Evolutionary conservation across 2,329 filamentous ascomycete genomes (phyloP).

Genomic region (Colletotrichum graminicola): DNA sequence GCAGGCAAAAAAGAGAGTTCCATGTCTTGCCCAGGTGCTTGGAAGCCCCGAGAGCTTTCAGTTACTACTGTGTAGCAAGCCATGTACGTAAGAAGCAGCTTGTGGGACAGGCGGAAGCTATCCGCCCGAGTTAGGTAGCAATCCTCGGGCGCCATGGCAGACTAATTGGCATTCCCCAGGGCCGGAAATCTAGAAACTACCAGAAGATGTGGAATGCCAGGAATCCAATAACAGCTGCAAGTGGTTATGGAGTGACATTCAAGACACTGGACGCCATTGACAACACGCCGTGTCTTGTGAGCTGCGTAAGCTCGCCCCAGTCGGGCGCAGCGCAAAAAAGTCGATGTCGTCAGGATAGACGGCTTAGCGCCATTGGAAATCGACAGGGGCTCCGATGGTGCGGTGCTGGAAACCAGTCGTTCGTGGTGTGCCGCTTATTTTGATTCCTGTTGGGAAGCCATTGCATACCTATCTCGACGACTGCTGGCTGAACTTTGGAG

Average conservation of each 20-base stretch:
- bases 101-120: neutral
- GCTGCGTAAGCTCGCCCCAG: constrained; percentile 36
- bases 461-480: too few relatives aligned
- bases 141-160: constrained; percentile 13
- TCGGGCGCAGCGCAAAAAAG: constrained; percentile 21
- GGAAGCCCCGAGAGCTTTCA: neutral
- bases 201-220: constrained; percentile 12
- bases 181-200: neutral
- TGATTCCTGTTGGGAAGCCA: neutral
- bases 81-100: neutral
- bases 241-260: neutral
- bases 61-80: neutral
- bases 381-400: constrained; percentile 35
- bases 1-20: neutral
- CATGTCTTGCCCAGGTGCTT: constrained; percentile 4
- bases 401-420: constrained; percentile 26
- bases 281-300: constrained; percentile 35
- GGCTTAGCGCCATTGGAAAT: constrained; percentile 32
- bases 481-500: too few relatives aligned
- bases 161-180: constrained; percentile 18
- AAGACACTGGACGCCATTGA: constrained; percentile 22
- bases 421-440: neutral
- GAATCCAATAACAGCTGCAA: neutral
- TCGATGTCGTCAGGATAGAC: constrained; percentile 43
- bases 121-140: constrained; percentile 2